A percentile compares a stretch with the other conserved stretches of the same genome.
Conservation (phyloP, 192 early-diverging fungal species). For the Coemansia javaensis region DNA sequence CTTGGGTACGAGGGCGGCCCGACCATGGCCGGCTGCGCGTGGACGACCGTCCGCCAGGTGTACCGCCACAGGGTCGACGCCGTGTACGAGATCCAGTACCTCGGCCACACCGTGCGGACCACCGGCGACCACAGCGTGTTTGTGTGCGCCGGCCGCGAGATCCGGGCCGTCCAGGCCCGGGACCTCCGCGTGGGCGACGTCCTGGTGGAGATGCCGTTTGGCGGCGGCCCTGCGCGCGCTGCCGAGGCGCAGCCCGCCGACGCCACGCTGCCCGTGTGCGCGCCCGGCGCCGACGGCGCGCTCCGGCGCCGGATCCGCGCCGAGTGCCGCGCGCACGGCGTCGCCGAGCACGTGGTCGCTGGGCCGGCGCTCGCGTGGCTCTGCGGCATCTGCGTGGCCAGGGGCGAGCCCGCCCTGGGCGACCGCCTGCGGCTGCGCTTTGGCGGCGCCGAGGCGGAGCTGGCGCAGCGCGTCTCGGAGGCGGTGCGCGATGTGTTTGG, state of each 20-base stretch:
- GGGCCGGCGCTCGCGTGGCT: slow-evolving; percentile 15
- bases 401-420: slow-evolving; percentile 1
- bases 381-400: slow-evolving; percentile 27
- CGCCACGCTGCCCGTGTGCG: slow-evolving; percentile 20
- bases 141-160: slow-evolving; percentile 17
- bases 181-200: slow-evolving; percentile 37
- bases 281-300: neutral
- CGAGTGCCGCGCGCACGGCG: slow-evolving; percentile 10
- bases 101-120: slow-evolving; percentile 42
- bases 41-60: slow-evolving; percentile 44
- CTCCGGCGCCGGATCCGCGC: slow-evolving; percentile 7
- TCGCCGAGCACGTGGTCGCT: slow-evolving; percentile 10
- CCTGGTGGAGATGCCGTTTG: slow-evolving; percentile 35
- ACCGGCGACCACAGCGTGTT: slow-evolving; percentile 52
- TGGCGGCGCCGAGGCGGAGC: slow-evolving; percentile 2
- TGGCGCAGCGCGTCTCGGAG: neutral
- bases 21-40: slow-evolving; percentile 21
- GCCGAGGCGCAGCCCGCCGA: neutral
- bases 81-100: slow-evolving; percentile 39
- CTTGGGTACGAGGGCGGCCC: slow-evolving; percentile 35
- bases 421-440: slow-evolving; percentile 6
- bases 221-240: too few relatives aligned
- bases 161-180: slow-evolving; percentile 32
- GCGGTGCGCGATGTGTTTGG: slow-evolving; percentile 12
- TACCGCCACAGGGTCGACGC: slow-evolving; percentile 48